Evolutionary conservation across 352 stramenopile genomes (phyloP).

Genomic region (Saprolegnia diclina): DNA sequence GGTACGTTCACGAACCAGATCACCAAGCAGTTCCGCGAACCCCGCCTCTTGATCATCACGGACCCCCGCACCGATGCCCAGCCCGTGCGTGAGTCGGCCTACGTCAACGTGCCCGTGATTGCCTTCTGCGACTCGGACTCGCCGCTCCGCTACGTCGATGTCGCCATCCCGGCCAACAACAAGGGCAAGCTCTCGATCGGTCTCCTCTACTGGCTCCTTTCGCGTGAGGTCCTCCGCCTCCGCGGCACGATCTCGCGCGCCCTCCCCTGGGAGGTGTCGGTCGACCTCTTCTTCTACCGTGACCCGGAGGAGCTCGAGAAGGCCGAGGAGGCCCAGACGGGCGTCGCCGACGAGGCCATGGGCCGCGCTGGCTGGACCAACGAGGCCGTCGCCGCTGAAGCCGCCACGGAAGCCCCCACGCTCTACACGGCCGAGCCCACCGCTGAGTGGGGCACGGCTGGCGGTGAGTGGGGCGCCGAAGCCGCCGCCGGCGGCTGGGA

Average conservation of each 20-base stretch:
- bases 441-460: constrained; percentile 61
- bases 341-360: constrained; percentile 69
- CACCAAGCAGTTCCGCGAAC: constrained; percentile 99
- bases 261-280: constrained; percentile 96
- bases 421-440: constrained; percentile 44
- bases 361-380: constrained; percentile 69
- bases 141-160: constrained; percentile 98
- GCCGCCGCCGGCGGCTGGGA: constrained; percentile 51
- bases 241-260: constrained; percentile 94
- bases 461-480: constrained; percentile 76
- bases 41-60: constrained; percentile 98
- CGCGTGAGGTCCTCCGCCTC: constrained; percentile 97
- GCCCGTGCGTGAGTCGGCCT: constrained; percentile 96
- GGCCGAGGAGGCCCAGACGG: constrained; percentile 93
- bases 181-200: constrained; percentile 99
- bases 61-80: constrained; percentile 98
- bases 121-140: constrained; percentile 99
- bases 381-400: constrained; percentile 36
- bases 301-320: constrained; percentile 99
- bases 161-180: constrained; percentile 99
- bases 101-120: constrained; percentile 99
- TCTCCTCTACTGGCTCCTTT: constrained; percentile 99
- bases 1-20: constrained; percentile 99
- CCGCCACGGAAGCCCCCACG: constrained; percentile 42
- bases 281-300: constrained; percentile 99